These are phyloP conservation scores for Hordeum pubiflorum DNA, from an alignment of 202 grass and related monocot genomes.

Conservation along the genomic window DNA sequence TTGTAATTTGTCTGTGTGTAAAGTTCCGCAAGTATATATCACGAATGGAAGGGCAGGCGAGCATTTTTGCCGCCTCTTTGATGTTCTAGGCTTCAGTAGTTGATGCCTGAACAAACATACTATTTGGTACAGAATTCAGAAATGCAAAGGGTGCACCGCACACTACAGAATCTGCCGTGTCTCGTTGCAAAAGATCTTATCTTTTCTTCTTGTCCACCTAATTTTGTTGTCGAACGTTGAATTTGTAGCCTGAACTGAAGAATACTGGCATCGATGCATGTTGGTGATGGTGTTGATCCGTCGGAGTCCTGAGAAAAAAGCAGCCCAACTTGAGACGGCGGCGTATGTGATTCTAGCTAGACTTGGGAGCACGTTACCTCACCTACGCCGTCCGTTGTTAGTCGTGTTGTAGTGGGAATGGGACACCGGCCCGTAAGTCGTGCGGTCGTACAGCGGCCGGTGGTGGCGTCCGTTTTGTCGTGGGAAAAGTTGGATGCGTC, in stretches of 20 bases:
- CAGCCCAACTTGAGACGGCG: neutral
- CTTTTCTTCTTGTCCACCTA: neutral
- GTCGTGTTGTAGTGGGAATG: neutral
- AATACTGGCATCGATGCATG: neutral
- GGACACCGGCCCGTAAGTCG: neutral
- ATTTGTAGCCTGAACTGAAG: neutral
- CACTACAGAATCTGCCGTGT: neutral
- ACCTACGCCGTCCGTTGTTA: neutral
- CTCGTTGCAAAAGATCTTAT: neutral
- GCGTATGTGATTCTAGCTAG: neutral
- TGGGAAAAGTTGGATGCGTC: neutral
- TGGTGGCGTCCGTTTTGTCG: neutral
- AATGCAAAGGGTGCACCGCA: neutral
- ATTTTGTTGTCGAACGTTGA: neutral
- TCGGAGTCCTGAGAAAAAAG: neutral
- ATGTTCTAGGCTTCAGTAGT: neutral
- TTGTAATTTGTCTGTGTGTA: neutral
- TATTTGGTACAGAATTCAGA: neutral
- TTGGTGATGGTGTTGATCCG: neutral
- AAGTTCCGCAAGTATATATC: conserved; percentile 9
- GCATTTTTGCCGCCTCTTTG: neutral
- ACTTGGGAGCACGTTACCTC: neutral
- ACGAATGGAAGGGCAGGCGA: neutral
- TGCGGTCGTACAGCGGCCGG: neutral
- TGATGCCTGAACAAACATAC: neutral